Conservation (phyloP, 2,329 filamentous ascomycete genomes). For the Alternaria viburni region DNA sequence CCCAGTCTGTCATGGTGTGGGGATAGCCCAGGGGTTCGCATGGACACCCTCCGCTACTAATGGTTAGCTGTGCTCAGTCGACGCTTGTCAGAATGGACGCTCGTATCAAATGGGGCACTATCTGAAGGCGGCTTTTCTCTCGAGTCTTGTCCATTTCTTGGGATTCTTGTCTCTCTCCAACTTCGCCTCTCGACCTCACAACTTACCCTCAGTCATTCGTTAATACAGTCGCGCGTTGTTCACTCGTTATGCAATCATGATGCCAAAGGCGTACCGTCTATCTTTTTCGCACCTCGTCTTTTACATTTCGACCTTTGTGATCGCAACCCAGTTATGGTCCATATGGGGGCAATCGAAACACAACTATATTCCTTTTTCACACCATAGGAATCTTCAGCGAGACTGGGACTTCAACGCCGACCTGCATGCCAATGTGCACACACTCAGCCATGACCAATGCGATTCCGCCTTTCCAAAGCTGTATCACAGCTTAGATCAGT, state of each 20-base stretch:
- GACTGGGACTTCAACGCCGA: constrained; percentile 38
- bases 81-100: constrained; percentile 14
- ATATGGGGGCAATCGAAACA: constrained; percentile 35
- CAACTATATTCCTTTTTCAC: constrained; percentile 17
- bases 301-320: constrained; percentile 39
- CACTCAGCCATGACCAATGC: constrained; percentile 41
- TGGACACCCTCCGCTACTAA: constrained; percentile 17
- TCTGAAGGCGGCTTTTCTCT: constrained; percentile 16
- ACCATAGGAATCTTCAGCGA: constrained; percentile 1
- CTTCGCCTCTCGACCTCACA: constrained; percentile 7
- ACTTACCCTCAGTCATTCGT: constrained; percentile 7
- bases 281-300: constrained; percentile 37
- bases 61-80: constrained; percentile 23
- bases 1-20: constrained; percentile 18
- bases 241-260: constrained; percentile 41
- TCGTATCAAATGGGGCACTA: constrained; percentile 18
- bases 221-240: constrained; percentile 15
- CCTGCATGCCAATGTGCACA: constrained; percentile 41
- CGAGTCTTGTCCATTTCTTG: constrained; percentile 27
- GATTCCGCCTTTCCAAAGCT: constrained; percentile 42
- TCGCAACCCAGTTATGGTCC: constrained; percentile 36
- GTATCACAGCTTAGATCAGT: constrained; percentile 37
- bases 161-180: constrained; percentile 17
- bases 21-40: constrained; percentile 21
- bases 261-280: constrained; percentile 35